Evolutionary conservation across 2,329 filamentous ascomycete genomes (phyloP).

Genomic region (Thelonectria olida): DNA sequence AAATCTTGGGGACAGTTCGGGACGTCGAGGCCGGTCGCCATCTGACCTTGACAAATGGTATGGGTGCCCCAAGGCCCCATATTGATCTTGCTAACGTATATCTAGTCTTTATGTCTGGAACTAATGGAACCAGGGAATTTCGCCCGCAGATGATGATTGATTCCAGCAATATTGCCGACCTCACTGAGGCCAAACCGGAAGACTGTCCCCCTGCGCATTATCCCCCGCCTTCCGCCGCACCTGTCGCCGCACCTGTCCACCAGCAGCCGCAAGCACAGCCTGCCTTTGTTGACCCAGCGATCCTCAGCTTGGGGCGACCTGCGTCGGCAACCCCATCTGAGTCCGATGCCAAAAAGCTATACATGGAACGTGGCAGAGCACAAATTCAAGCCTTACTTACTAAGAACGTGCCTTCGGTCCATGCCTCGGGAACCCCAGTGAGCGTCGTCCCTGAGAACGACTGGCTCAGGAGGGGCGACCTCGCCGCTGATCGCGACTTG

Average conservation of each 20-base stretch:
- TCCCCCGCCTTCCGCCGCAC: constrained; percentile 34
- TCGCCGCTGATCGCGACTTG: constrained; percentile 39
- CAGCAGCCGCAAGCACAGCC: constrained; percentile 45
- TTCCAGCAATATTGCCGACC: constrained; percentile 55
- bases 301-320: constrained; percentile 72
- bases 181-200: constrained; percentile 51
- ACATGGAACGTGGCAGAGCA: constrained; percentile 18
- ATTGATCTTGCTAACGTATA: constrained; percentile 12
- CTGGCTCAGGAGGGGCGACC: too few relatives aligned
- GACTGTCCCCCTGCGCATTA: constrained; percentile 38
- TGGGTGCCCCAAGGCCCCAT: constrained; percentile 32
- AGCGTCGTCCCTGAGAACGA: constrained; percentile 35
- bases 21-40: constrained; percentile 73
- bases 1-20: constrained; percentile 75
- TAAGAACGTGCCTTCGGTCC: constrained; percentile 19
- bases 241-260: constrained; percentile 38
- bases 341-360: constrained; percentile 24
- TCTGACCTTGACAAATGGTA: constrained; percentile 78
- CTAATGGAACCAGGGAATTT: constrained; percentile 57
- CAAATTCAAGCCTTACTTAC: constrained; percentile 21
- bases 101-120: constrained; percentile 51
- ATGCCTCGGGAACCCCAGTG: constrained; percentile 17
- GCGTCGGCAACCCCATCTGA: constrained; percentile 40
- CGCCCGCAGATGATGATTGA: constrained; percentile 55
- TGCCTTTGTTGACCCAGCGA: constrained; percentile 82